Evolutionary conservation across 441 rosid genomes (phyloP).

Genomic region (Pelargonium citronellum): DNA sequence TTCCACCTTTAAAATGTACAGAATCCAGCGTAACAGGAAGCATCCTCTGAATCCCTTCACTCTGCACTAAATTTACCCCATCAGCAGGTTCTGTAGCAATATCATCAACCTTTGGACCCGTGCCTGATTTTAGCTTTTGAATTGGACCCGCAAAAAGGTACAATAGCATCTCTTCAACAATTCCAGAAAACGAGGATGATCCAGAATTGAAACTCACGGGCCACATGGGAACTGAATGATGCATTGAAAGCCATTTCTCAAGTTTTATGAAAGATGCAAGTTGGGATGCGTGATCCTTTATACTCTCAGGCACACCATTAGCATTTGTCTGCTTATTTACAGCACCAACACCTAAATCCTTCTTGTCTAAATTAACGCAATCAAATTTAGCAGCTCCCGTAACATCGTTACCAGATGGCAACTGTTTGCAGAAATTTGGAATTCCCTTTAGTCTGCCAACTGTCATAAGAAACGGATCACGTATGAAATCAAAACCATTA

Average conservation of each 20-base stretch:
- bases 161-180: constrained; percentile 33
- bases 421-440: constrained; percentile 31
- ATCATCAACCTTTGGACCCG: constrained; percentile 53
- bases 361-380: constrained; percentile 24
- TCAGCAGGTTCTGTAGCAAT: constrained; percentile 57
- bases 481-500: constrained; percentile 31
- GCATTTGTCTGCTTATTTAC: constrained; percentile 26
- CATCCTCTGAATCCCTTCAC: constrained; percentile 54
- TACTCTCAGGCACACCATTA: constrained; percentile 30
- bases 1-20: constrained; percentile 85
- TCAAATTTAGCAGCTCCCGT: constrained; percentile 28
- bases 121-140: constrained; percentile 40
- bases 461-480: constrained; percentile 59
- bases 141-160: constrained; percentile 34
- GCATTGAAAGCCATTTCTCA: constrained; percentile 33
- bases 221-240: constrained; percentile 33
- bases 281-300: constrained; percentile 28
- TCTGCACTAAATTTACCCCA: constrained; percentile 47
- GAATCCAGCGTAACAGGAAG: constrained; percentile 91
- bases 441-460: constrained; percentile 38
- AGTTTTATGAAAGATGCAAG: constrained; percentile 31
- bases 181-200: constrained; percentile 35
- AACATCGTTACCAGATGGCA: constrained; percentile 27
- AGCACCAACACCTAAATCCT: constrained; percentile 26
- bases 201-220: constrained; percentile 25